These are phyloP conservation scores for Nicotiana rustica DNA, from an alignment of 305 asterid genomes.

Conservation along the genomic window DNA sequence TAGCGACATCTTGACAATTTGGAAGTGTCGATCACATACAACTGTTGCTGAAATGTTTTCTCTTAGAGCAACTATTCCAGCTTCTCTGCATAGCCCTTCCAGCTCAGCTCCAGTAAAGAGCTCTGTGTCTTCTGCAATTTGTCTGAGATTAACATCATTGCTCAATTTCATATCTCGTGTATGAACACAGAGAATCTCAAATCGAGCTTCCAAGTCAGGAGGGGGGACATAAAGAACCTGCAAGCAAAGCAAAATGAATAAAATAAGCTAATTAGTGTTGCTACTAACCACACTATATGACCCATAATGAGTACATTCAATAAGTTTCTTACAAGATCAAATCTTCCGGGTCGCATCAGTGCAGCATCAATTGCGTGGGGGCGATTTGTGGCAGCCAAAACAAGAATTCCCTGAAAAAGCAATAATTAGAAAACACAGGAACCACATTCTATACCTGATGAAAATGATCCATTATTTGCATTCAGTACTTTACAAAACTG, in stretches of 20 bases:
- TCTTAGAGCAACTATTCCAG: constrained; percentile 83
- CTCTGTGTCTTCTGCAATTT: constrained; percentile 74
- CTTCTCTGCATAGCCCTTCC: constrained; percentile 85
- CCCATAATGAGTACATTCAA: neutral
- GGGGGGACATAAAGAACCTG: constrained; percentile 93
- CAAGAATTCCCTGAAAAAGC: constrained; percentile 81
- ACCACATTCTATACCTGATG: neutral
- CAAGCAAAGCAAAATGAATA: neutral
- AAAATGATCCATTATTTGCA: constrained; percentile 19
- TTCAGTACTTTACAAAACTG: neutral
- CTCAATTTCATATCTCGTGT: constrained; percentile 73
- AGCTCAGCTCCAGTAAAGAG: constrained; percentile 92
- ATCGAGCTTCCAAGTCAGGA: constrained; percentile 80
- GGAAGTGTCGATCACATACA: constrained; percentile 75
- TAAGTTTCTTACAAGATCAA: constrained; percentile 67
- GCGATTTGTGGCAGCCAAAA: constrained; percentile 97
- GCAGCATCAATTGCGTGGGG: constrained; percentile 92
- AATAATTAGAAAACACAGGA: constrained; percentile 25
- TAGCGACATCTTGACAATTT: constrained; percentile 59
- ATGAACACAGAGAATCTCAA: constrained; percentile 79
- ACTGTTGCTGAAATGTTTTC: constrained; percentile 78
- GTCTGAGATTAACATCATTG: constrained; percentile 64
- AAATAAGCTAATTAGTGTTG: constrained; percentile 13
- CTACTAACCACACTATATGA: neutral
- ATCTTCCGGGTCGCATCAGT: constrained; percentile 96